These are phyloP conservation scores for Prunus dulcis DNA, from an alignment of 306 rosid genomes.

Conservation along the genomic window DNA sequence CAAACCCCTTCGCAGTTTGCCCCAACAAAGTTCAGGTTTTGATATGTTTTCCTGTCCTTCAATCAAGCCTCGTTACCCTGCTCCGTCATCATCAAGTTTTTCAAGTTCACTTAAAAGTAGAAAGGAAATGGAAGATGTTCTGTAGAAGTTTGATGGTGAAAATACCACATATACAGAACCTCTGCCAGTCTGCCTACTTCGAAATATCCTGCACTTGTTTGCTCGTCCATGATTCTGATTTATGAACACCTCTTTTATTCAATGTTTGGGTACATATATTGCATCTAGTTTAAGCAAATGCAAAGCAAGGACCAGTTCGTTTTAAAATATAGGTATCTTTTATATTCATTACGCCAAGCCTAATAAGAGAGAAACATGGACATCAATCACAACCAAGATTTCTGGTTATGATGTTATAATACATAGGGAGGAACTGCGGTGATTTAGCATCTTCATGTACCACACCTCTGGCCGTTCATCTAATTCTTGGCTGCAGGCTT, in stretches of 20 bases:
- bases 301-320: not conserved
- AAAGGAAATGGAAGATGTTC: no score
- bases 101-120: no score
- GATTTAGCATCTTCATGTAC: slow-evolving; percentile 13
- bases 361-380: slow-evolving; percentile 23
- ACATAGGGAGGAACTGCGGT: slow-evolving; percentile 27
- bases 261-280: no score
- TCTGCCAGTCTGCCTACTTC: not conserved
- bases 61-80: no score
- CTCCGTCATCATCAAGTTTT: no score
- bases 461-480: slow-evolving; percentile 22
- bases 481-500: slow-evolving; percentile 33
- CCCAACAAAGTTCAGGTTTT: not conserved
- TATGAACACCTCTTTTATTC: no score
- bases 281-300: not conserved
- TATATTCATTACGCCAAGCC: slow-evolving; percentile 28
- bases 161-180: no score
- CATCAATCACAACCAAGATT: slow-evolving; percentile 15
- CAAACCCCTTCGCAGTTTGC: not conserved
- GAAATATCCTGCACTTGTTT: no score
- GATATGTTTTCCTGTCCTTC: not conserved
- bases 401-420: slow-evolving; percentile 12
- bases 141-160: not conserved
- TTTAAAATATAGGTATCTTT: slow-evolving; percentile 1
- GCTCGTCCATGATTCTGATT: no score